Evolutionary conservation across 345 rosid species (phyloP), one percentile per base, ranked within the genome.

Genomic region (Carallia brachiata): DNA sequence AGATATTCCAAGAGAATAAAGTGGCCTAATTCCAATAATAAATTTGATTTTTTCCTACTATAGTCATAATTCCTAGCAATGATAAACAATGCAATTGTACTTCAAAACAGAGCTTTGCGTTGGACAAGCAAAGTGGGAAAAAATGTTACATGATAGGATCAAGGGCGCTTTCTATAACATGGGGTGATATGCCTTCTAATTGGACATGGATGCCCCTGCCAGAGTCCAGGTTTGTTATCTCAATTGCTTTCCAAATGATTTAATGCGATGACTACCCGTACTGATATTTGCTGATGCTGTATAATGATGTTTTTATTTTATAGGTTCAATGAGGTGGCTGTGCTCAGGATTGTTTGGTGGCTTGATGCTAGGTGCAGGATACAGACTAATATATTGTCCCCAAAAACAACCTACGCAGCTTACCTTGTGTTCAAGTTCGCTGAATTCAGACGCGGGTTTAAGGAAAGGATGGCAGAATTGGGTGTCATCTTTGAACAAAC

Each of bases 291-390:
- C 50, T 7, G 17, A 44, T 44, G 5, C 50, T 12, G 50, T 12
- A 44, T 13, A 44, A 12, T 12, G 16, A 3, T 44, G 50, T 5
- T 10, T 44, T 12, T 44, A 15, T 15, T 23, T 27, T 28, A 7
- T 68, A 74, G 82, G 73, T 71, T 75, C 64, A 4, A 44, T 17
- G 69, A 75, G 62, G 83, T 69, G 40, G 77, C 77, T 16, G 58
- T 56, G 44, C 83, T 79, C 13, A 34, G 36, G 1, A 7, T 6
- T 5, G 75, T 65, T 52, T 52, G 67, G 62, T 54, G 75, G 75
- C 57, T 79, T 5, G 72, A 75, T 3, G 52, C 75, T 16, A 31
- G 6, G 55, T 77, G 74, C 34, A 37, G 9, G 31, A 63, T 79
- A 47, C 71, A 68, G 28, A 50, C 74, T 9, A 72, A 57, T 40